Evolutionary conservation across 129 eudicot species (phyloP).

Genomic region (Saussurea involucrata): DNA sequence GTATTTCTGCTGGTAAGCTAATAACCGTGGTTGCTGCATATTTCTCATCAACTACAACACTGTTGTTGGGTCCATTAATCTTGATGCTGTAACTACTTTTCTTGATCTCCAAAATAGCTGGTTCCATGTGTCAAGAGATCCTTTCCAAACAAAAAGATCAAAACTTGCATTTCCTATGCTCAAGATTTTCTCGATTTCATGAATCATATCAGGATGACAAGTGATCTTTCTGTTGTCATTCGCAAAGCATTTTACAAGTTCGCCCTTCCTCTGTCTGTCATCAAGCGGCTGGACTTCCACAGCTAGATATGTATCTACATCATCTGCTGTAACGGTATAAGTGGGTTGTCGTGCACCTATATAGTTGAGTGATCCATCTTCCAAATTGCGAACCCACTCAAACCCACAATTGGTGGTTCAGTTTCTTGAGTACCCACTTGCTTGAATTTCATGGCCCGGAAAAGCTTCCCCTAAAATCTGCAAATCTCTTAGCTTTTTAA

Average conservation of each 20-base stretch:
- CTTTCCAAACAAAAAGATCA: slow-evolving; percentile 17
- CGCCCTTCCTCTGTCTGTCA: slow-evolving; percentile 32
- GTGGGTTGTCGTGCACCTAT: slow-evolving; percentile 48
- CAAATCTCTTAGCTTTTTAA: too few relatives aligned
- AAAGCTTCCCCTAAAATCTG: slow-evolving; percentile 51
- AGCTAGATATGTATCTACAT: slow-evolving; percentile 44
- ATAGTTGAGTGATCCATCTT: slow-evolving; percentile 44
- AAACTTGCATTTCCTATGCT: slow-evolving; percentile 15
- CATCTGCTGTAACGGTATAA: slow-evolving; percentile 38
- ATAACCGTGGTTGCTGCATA: slow-evolving; percentile 18
- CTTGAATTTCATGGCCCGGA: slow-evolving; percentile 50
- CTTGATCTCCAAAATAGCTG: slow-evolving; percentile 27
- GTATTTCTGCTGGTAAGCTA: slow-evolving; percentile 20
- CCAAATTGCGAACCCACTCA: slow-evolving; percentile 57
- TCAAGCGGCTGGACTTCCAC: slow-evolving; percentile 58
- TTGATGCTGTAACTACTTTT: slow-evolving; percentile 23
- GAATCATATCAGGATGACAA: slow-evolving; percentile 39
- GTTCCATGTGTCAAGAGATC: slow-evolving; percentile 20
- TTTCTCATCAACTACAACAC: slow-evolving; percentile 23
- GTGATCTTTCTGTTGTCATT: slow-evolving; percentile 41
- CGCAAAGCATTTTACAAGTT: slow-evolving; percentile 35
- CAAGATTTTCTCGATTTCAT: slow-evolving; percentile 17
- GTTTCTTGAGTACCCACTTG: slow-evolving; percentile 41
- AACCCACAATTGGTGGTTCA: slow-evolving; percentile 45
- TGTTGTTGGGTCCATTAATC: slow-evolving; percentile 15